Percentiles rank a stretch among this genome's conserved stretches.
These are phyloP conservation scores for Fraxinus xanthoxyloides DNA, from an alignment of 305 asterid genomes.

Conservation along the genomic window DNA sequence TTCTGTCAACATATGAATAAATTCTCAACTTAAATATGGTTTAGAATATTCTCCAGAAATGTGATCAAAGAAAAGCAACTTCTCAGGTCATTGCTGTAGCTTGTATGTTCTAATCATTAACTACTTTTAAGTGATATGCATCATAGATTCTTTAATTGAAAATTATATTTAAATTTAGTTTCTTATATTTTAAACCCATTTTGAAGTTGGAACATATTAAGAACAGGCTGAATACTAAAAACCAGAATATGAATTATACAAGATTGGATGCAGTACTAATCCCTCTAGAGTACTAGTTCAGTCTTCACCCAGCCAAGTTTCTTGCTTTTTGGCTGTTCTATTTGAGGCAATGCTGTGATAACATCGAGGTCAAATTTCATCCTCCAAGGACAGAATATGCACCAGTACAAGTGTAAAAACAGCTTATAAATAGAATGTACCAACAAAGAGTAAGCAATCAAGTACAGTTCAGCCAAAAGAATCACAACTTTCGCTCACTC, in stretches of 20 bases:
- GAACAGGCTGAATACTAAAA: not conserved
- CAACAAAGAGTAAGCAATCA: not conserved
- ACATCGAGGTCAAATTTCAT: constrained; percentile 8
- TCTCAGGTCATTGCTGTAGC: not conserved
- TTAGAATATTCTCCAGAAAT: not conserved
- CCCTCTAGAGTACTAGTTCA: not conserved
- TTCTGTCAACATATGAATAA: not conserved
- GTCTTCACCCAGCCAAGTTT: not conserved
- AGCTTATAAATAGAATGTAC: not conserved
- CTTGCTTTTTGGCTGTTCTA: not conserved
- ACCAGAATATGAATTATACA: not conserved
- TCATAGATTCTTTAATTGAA: not conserved
- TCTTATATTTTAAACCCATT: not conserved
- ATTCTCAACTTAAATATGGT: not conserved
- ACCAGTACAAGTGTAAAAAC: not conserved
- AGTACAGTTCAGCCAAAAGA: not conserved
- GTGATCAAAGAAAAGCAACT: not conserved
- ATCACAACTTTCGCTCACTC: not conserved
- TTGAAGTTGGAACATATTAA: not conserved
- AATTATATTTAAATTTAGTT: not conserved
- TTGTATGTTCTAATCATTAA: not conserved
- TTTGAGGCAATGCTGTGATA: not conserved
- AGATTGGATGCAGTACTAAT: not conserved
- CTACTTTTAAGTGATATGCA: not conserved
- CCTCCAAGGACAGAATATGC: not conserved